Conservation (phyloP, 2,329 filamentous ascomycete genomes). For the Orbilia blumenaviensis region DNA sequence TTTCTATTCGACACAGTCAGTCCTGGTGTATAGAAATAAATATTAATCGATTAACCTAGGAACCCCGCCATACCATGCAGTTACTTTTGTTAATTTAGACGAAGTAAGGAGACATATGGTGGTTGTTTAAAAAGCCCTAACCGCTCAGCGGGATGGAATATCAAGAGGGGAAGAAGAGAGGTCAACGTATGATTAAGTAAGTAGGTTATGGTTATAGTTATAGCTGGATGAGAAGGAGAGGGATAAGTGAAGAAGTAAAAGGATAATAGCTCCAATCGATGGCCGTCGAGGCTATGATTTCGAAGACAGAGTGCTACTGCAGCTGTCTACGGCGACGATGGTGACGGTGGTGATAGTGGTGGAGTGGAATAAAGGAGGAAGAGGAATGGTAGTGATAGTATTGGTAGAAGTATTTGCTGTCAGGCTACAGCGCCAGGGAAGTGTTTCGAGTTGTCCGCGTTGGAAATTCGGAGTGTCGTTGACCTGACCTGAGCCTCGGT, state of each 20-base stretch:
- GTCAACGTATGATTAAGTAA: constrained; percentile 9
- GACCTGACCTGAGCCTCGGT: constrained; percentile 29
- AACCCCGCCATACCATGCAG: constrained; percentile 25
- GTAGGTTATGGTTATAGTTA: too few relatives aligned
- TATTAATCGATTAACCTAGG: background rate
- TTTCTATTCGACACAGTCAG: constrained; percentile 22
- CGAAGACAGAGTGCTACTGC: constrained; percentile 4
- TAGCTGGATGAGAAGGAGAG: too few relatives aligned
- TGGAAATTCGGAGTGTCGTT: constrained; percentile 45
- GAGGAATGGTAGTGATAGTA: too few relatives aligned
- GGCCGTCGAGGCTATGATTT: constrained; percentile 39
- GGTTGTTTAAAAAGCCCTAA: constrained; percentile 10
- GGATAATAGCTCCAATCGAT: background rate
- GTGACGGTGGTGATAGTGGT: background rate
- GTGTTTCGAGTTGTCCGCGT: constrained; percentile 47
- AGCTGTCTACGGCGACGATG: constrained; percentile 1
- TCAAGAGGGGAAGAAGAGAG: constrained; percentile 2
- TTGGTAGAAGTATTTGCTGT: too few relatives aligned
- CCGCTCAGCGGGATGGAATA: constrained; percentile 43
- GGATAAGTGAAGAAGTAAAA: background rate
- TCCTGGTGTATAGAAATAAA: background rate
- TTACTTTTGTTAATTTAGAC: constrained; percentile 31
- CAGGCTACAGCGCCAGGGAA: constrained; percentile 29
- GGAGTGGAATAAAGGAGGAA: constrained; percentile 13
- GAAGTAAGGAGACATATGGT: constrained; percentile 44